These are phyloP conservation scores for Fusarium sp. DNA, from an alignment of 2,329 filamentous ascomycete species.

Conservation along the genomic window DNA sequence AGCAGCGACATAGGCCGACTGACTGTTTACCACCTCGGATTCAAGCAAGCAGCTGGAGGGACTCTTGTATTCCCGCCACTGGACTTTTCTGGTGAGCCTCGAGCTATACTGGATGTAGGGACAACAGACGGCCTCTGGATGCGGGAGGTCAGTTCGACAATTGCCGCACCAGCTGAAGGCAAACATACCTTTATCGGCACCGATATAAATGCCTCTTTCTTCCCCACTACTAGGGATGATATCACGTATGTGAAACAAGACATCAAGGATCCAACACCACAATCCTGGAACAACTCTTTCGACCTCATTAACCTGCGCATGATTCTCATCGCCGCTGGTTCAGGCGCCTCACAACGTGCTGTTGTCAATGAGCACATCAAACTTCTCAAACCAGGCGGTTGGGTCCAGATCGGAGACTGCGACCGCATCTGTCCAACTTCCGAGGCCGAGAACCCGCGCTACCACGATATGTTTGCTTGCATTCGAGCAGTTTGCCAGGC, in stretches of 20 bases:
- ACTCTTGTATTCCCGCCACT: background rate
- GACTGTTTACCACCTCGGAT: slow-evolving; percentile 13
- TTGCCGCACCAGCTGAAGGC: rapidly evolving
- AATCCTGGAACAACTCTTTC: background rate
- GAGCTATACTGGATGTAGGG: slow-evolving; percentile 4
- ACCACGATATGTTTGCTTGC: slow-evolving; percentile 12
- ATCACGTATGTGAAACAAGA: background rate
- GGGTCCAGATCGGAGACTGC: slow-evolving; percentile 20
- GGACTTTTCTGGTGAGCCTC: background rate
- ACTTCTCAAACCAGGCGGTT: slow-evolving; percentile 17
- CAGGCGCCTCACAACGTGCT: background rate
- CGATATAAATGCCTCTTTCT: slow-evolving; percentile 18
- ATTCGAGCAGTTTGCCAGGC: slow-evolving; percentile 10
- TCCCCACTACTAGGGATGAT: rapidly evolving
- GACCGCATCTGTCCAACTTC: slow-evolving; percentile 16
- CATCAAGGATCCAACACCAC: background rate
- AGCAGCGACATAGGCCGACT: slow-evolving; percentile 13
- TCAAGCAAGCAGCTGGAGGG: slow-evolving; percentile 8
- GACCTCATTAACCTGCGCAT: slow-evolving; percentile 22
- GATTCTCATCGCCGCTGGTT: slow-evolving; percentile 20
- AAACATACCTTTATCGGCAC: slow-evolving; percentile 11
- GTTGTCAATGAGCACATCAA: background rate
- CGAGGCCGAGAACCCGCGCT: background rate
- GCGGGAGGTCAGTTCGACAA: background rate
- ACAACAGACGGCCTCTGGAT: slow-evolving; percentile 23